phyloP scores from a whole-genome alignment of 441 rosid genomes.

The Mallotus repandus region DNA sequence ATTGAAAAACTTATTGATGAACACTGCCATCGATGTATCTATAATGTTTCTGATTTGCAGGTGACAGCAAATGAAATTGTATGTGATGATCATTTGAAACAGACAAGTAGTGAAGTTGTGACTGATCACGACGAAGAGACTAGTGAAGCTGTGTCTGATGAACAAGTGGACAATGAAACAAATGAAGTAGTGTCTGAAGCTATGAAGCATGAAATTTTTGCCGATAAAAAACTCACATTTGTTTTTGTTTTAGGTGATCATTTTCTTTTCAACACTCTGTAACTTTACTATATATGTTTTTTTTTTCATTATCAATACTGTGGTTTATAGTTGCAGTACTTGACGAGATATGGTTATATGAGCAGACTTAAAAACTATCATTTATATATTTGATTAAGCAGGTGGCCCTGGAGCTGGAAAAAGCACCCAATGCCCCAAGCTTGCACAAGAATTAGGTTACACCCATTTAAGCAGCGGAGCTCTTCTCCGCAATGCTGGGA shows the following conservation, averaged over 20 bases:
- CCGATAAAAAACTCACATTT: conserved; percentile 43
- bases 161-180: not conserved
- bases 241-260: conserved; percentile 73
- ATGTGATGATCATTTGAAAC: not conserved
- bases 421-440: conserved; percentile 64
- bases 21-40: no score
- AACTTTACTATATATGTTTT: no score
- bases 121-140: not conserved
- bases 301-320: no score
- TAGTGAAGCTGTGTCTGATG: not conserved
- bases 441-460: conserved; percentile 49
- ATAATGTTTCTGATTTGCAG: not conserved
- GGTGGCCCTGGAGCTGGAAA: conserved; percentile 85
- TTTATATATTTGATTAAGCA: conserved; percentile 14
- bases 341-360: no score
- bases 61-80: not conserved
- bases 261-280: not conserved
- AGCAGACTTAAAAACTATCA: no score
- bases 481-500: conserved; percentile 62
- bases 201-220: not conserved
- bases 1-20: no score
- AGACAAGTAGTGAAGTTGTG: not conserved
- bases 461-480: conserved; percentile 78
- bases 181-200: not conserved
- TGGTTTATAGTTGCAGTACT: no score